A percentile compares a stretch with the other conserved stretches of the same genome.
These are phyloP conservation scores for Aspergillus tamarii DNA, from an alignment of 2,329 filamentous ascomycete species.

Conservation along the genomic window DNA sequence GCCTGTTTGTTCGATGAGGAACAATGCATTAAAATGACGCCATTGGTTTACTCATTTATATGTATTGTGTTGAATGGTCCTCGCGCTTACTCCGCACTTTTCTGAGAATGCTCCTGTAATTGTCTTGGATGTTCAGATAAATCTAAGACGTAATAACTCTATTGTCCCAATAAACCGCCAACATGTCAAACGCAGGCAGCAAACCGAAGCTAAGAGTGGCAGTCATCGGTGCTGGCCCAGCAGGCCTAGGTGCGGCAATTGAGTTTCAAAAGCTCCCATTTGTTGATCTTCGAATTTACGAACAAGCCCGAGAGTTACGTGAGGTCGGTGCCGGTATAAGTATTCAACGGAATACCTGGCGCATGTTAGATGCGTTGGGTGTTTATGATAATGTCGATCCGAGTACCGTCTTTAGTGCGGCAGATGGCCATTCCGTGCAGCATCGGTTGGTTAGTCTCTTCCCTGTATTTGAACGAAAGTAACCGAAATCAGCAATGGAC, in stretches of 20 bases:
- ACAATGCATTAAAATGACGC: not conserved
- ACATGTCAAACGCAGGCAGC: not conserved
- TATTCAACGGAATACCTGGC: constrained; percentile 19
- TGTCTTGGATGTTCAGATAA: fast-evolving
- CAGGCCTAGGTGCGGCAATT: constrained; percentile 18
- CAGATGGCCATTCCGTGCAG: constrained; percentile 17
- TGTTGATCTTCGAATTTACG: constrained; percentile 15
- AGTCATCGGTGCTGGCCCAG: constrained; percentile 19
- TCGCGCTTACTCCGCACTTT: not conserved
- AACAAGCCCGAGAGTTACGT: constrained; percentile 14
- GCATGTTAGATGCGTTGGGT: constrained; percentile 16
- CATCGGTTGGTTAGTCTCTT: constrained; percentile 9
- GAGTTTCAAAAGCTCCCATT: constrained; percentile 16
- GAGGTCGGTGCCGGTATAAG: constrained; percentile 19
- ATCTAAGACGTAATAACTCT: not conserved
- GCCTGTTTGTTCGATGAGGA: not conserved
- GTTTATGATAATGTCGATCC: constrained; percentile 16
- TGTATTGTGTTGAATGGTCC: not conserved
- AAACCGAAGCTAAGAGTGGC: constrained; percentile 13
- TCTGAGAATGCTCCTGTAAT: not conserved
- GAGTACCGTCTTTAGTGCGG: constrained; percentile 10
- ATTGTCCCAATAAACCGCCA: no score
- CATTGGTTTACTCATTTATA: not conserved
- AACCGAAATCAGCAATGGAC: constrained; percentile 9
- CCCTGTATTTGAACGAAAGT: not conserved